Base-by-base conservation (phyloP, 352 stramenopile species). In the Phytophthora tubulina region DNA sequence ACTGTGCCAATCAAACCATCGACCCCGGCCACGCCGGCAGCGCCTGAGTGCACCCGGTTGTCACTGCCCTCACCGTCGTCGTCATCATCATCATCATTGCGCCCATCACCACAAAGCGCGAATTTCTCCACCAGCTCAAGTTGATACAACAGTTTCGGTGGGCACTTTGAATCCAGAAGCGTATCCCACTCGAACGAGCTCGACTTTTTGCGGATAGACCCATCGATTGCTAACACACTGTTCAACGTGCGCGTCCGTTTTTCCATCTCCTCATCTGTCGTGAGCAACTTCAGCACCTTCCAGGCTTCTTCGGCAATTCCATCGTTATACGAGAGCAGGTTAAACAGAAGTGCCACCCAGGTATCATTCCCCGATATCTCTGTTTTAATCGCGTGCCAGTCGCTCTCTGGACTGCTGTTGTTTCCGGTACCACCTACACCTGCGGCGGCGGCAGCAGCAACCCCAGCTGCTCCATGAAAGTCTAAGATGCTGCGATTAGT, bases 211-310 rank as follows among this genome's bases (percentile, higher is more conserved):
- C 74, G 79, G 46, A 93, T 88, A 1, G 84, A 88, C 7, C 89
- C 86, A 70, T 95, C 88, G 33, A 94, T 92, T 13, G 75, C 82
- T 30, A 95, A 68, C 36, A 80, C 60, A 39, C 76, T 72, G 48
- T 93, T 90, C 15, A 96, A 66, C 15, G 84, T 90, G 21, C 86
- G 86, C 49, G 81, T 90, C 10, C 77, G 82, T 61, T 91, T 93
- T 67, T 93, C 87, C 80, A 94, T 92, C 27, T 70, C 42, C 7
- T 79, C 69, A 66, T 94, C 80, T 17, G 81, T 82, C 33, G 80
- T 77, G 11, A 96, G 65, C 33, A 94, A 67, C 51, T 91, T 95
- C 13, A 96, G 50, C 17, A 95, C 71, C 58, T 92, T 92, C 83
- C 83, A 92, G 9, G 83, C 84, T 75, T 92, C 88, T 67, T 93